Base-by-base conservation (phyloP, 805 yeast species). In the Candida verbasci region DNA sequence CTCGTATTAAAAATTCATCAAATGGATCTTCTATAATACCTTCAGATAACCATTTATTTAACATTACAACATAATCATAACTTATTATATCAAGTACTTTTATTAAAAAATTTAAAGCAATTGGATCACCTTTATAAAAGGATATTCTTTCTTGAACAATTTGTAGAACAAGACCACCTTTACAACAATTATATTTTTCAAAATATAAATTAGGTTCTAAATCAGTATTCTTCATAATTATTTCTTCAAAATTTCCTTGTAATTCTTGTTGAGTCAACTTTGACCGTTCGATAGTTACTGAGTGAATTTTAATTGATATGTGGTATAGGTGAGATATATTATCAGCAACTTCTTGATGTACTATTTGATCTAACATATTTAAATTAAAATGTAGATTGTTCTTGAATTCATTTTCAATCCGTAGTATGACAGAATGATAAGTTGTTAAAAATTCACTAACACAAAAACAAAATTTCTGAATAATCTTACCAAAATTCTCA, bases 11-110 rank as follows among this genome's bases (percentile, higher is more conserved):
- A 53, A 93, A 93, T 55, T 91, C 98, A 26, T 80, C 78, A 51
- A 77, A 78, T 0, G 86, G 86, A 48, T 93, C 98, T 43, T 76
- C 71, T 8, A 93, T 65, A 5, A 66, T 63, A 0, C 98, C 98
- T 33, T 70, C 62, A 4, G 72, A 68, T 12, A 91, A 66, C 98
- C 98, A 93, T n/a, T 62, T 53, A 46, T 83, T 80, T 8, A 93
- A 63, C 78, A 84, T 82, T 1, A 46, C 46, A 14, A 86, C 65
- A 49, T 86, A 93, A 26, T 77, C 76, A 22, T 43, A 49, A 25
- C 94, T 78, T 1, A 87, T 74, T 10, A 68, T 67, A 31, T 73
- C 72, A 34, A 83, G 74, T 2, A 91, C 48, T 3, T 50, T 48
- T 1, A 61, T 52, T 28, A 86, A 60, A 45, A 86, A 78, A 4